Evolutionary conservation across 306 rosid species (phyloP), one percentile per base, ranked within the genome.

Genomic region (Castanopsis chinensis): DNA sequence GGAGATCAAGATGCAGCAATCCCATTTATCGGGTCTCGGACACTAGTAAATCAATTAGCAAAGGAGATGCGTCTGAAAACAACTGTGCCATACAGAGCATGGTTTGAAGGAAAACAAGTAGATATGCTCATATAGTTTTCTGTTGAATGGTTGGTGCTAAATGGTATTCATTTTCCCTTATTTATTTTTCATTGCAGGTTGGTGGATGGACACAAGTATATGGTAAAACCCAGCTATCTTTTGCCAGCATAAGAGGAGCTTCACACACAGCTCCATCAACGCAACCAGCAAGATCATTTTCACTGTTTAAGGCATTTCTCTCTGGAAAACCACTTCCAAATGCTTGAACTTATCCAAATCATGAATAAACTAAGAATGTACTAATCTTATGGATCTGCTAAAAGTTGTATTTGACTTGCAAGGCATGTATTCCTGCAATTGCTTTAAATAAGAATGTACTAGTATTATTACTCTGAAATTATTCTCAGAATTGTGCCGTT

Each of bases 1-100:
- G 84, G 87, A 52, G 84, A 84, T 73, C 84, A 37, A 80, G 88
- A 89, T 83, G 82, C 86, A 19, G 84, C 82, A 0, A 23, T 86
- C 32, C 89, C 92, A 4, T 80, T 89, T n/a, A 35, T 11, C 5
- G 93, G 91, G 19, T 85, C 85, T 4, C 59, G 93, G 79, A 74
- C 69, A 7, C 78, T 89, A 6, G 83, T 89, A 51, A 68, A 81
- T 83, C 60, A 55, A 33, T 65, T 87, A 23, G 92, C 89, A 73
- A 81, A 71, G 75, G 81, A 83, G 17, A 12, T 82, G 4, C 67
- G 82, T 10, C 64, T 85, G 10, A n/a, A 56, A 12, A 79, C 83
- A 58, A 78, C 82, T 12, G 58, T 79, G 70, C 81, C 84, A 18
- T 85, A 79, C 65, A 27, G 82, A 13, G 77, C 81, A 3, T 82